Percentiles rank a stretch among this genome's conserved stretches.
These are phyloP conservation scores for Colletotrichum spinosum DNA, from an alignment of 2,329 filamentous ascomycete species.

Conservation along the genomic window DNA sequence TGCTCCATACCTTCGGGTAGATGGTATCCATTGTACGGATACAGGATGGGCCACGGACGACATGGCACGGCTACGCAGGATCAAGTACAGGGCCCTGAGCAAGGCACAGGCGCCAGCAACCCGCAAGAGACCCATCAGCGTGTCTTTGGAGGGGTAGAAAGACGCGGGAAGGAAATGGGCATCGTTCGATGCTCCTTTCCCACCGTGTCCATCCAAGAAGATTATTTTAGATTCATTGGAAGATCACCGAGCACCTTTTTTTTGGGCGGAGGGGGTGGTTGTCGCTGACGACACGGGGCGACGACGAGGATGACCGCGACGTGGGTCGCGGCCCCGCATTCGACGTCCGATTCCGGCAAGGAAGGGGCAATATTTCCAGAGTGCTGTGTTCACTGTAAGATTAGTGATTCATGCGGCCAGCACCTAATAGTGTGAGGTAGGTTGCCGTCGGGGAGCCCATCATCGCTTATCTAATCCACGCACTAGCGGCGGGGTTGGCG, in stretches of 20 bases:
- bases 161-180: conserved; percentile 19
- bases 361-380: conserved; percentile 30
- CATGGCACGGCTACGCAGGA: not conserved
- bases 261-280: conserved; percentile 6
- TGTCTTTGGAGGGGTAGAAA: conserved; percentile 2
- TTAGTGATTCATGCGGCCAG: conserved; percentile 31
- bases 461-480: conserved; percentile 37
- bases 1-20: not conserved
- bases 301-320: not conserved
- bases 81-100: conserved; percentile 4
- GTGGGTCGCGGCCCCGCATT: conserved; percentile 1
- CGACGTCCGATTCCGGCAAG: conserved; percentile 23
- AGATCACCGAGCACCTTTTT: conserved; percentile 29
- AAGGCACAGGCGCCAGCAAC: conserved; percentile 10
- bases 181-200: conserved; percentile 25
- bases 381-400: conserved; percentile 21
- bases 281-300: conserved; percentile 29
- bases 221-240: conserved; percentile 35
- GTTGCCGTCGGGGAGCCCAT: not conserved
- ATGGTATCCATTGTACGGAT: conserved; percentile 10
- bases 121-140: conserved; percentile 8
- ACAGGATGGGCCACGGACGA: conserved; percentile 17
- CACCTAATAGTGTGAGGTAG: not conserved
- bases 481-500: conserved; percentile 10
- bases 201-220: conserved; percentile 22